Percentiles rank a stretch among this genome's conserved stretches.
Evolutionary conservation across 805 yeast genomes (phyloP).

Genomic region (Helenozyma rhizophorensis): DNA sequence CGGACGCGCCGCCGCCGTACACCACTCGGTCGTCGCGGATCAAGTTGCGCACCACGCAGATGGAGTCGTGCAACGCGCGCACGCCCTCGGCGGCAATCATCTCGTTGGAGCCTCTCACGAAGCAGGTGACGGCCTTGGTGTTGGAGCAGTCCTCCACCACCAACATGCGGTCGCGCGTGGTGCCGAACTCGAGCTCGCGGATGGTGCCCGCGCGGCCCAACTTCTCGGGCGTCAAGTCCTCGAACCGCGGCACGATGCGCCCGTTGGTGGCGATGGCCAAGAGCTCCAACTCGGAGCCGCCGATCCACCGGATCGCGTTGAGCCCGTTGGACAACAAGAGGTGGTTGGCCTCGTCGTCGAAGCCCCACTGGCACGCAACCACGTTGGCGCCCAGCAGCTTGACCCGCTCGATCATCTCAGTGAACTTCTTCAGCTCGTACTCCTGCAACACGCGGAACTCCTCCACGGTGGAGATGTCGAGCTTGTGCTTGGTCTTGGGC

Average conservation of each 20-base stretch:
- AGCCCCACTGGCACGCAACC: constrained; percentile 99
- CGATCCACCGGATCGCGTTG: constrained; percentile 99
- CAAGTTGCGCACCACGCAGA: constrained; percentile 95
- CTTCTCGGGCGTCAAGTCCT: constrained; percentile 77
- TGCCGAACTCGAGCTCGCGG: constrained; percentile 89
- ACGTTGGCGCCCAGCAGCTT: constrained; percentile 91
- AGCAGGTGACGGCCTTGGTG: constrained; percentile 85
- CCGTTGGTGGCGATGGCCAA: constrained; percentile 98
- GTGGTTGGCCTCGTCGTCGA: constrained; percentile 98
- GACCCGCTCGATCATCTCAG: constrained; percentile 82
- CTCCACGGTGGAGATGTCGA: constrained; percentile 89
- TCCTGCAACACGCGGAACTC: constrained; percentile 88
- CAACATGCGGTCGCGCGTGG: constrained; percentile 93
- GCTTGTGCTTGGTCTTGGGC: constrained; percentile 97
- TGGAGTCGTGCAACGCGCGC: constrained; percentile 93
- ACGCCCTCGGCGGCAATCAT: constrained; percentile 98
- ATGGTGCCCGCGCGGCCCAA: constrained; percentile 86
- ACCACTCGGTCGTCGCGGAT: constrained; percentile 89
- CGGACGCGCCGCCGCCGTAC: constrained; percentile 99
- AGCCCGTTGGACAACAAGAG: constrained; percentile 78
- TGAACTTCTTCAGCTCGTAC: constrained; percentile 87
- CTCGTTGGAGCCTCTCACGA: constrained; percentile 92
- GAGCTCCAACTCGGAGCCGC: constrained; percentile 92
- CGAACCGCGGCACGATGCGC: constrained; percentile 94
- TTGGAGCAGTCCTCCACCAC: constrained; percentile 88